A percentile compares a stretch with the other conserved stretches of the same genome.
Conservation (phyloP, 345 rosid genomes). For the Orychophragmus violaceus region DNA sequence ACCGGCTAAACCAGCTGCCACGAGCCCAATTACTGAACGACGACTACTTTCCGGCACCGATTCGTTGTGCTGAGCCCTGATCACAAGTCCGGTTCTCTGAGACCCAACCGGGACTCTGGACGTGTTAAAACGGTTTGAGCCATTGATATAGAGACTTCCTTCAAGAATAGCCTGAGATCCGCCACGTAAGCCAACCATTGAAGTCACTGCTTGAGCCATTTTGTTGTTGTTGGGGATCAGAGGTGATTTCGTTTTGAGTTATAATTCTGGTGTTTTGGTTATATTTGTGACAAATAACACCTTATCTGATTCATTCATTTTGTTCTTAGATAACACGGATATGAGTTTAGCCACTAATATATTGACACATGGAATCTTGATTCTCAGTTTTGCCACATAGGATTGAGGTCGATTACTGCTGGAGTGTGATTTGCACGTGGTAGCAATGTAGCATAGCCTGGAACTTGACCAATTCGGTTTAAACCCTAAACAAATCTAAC, state of each 20-base stretch:
- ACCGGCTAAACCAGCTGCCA: conserved; percentile 65
- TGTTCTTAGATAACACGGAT: conserved; percentile 46
- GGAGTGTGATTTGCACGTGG: neutral
- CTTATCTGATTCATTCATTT: conserved; percentile 41
- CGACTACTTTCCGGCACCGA: conserved; percentile 59
- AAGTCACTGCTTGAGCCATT: conserved; percentile 61
- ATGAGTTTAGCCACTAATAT: conserved; percentile 31
- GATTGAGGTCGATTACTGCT: conserved; percentile 27
- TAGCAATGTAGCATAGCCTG: too few species aligned
- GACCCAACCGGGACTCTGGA: conserved; percentile 22
- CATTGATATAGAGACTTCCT: conserved; percentile 41
- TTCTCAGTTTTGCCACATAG: conserved; percentile 22
- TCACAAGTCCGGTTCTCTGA: conserved; percentile 35
- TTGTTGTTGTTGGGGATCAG: neutral
- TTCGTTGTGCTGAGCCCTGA: conserved; percentile 58
- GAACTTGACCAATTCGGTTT: neutral
- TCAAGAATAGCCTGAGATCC: conserved; percentile 60
- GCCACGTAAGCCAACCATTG: conserved; percentile 69
- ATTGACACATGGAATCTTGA: conserved; percentile 16
- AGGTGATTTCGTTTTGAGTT: conserved; percentile 11
- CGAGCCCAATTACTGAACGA: conserved; percentile 63
- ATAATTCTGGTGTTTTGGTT: conserved; percentile 19
- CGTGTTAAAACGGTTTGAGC: conserved; percentile 41
- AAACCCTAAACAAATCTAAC: neutral
- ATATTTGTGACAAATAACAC: conserved; percentile 25